Percentiles rank a stretch among this genome's conserved stretches.
Evolutionary conservation across 108 stramenopile genomes (phyloP).

Genomic region (Skeletonema potamos): DNA sequence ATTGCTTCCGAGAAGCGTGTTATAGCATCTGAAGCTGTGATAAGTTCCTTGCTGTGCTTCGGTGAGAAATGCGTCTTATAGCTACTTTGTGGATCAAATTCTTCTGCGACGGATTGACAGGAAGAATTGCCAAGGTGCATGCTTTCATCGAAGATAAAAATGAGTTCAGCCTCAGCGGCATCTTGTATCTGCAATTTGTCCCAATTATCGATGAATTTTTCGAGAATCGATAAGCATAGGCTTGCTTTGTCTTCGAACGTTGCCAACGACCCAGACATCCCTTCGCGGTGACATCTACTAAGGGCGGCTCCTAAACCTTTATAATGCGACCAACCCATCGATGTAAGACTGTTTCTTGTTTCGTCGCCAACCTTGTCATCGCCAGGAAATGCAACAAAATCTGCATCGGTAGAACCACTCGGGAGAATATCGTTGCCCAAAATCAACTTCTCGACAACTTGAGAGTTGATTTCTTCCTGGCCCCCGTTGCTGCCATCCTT

Average conservation of each 20-base stretch:
- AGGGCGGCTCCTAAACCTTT: slow-evolving; percentile 73
- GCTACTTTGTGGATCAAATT: slow-evolving; percentile 9
- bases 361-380: slow-evolving; percentile 44
- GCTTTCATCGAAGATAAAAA: slow-evolving; percentile 71
- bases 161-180: slow-evolving; percentile 73
- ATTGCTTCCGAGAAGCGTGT: slow-evolving; percentile 80
- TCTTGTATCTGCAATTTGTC: slow-evolving; percentile 67
- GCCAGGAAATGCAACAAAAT: slow-evolving; percentile 73
- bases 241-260: slow-evolving; percentile 36
- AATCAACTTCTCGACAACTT: slow-evolving; percentile 69
- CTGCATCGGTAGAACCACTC: slow-evolving; percentile 29
- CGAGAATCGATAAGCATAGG: slow-evolving; percentile 45
- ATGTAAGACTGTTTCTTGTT: slow-evolving; percentile 4
- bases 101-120: slow-evolving; percentile 2
- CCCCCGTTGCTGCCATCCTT: slow-evolving; percentile 9
- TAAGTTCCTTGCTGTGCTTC: slow-evolving; percentile 20
- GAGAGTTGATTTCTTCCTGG: slow-evolving; percentile 47
- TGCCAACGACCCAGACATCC: slow-evolving; percentile 4
- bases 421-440: slow-evolving; percentile 67
- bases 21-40: slow-evolving; percentile 82
- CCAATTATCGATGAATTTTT: slow-evolving; percentile 73
- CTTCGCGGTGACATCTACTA: slow-evolving; percentile 49
- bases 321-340: slow-evolving; percentile 46
- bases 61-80: not conserved
- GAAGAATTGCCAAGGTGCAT: slow-evolving; percentile 20